Conservation (phyloP, 2,329 filamentous ascomycete genomes). For the Cladosporium sp. region DNA sequence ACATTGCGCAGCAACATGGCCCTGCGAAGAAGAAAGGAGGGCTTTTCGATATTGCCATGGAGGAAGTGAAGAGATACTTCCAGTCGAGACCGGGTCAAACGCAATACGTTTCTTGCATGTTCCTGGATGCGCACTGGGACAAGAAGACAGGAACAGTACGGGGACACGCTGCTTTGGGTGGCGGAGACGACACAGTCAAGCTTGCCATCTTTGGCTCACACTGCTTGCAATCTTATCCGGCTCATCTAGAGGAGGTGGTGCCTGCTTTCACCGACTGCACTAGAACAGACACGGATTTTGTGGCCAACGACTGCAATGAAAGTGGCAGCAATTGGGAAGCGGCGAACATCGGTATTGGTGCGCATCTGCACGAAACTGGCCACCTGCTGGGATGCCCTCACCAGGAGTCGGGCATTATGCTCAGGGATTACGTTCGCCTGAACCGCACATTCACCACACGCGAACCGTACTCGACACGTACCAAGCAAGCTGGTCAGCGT, state of each 20-base stretch:
- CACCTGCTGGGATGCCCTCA: slow-evolving; percentile 88
- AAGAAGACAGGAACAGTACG: slow-evolving; percentile 63
- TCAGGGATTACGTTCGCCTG: slow-evolving; percentile 77
- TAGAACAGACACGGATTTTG: slow-evolving; percentile 71
- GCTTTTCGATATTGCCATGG: slow-evolving; percentile 70
- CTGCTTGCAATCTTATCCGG: slow-evolving; percentile 84
- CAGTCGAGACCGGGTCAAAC: slow-evolving; percentile 70
- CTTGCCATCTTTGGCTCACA: slow-evolving; percentile 92
- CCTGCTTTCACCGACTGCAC: slow-evolving; percentile 88
- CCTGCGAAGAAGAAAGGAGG: slow-evolving; percentile 66
- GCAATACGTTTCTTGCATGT: slow-evolving; percentile 79
- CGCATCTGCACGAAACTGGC: slow-evolving; percentile 85
- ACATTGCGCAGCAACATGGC: slow-evolving; percentile 72
- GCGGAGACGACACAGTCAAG: slow-evolving; percentile 66
- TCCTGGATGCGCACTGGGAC: slow-evolving; percentile 90
- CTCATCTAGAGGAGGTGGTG: slow-evolving; percentile 82
- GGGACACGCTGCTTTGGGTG: slow-evolving; percentile 81
- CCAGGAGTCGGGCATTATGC: slow-evolving; percentile 88
- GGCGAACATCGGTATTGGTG: slow-evolving; percentile 90
- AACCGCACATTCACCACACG: slow-evolving; percentile 78
- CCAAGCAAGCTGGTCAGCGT: slow-evolving; percentile 72
- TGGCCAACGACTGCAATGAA: slow-evolving; percentile 83
- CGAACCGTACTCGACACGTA: slow-evolving; percentile 83
- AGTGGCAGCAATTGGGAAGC: slow-evolving; percentile 91
- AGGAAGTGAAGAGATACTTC: slow-evolving; percentile 77